Conservation (phyloP, 2,329 filamentous ascomycete species). For the Alternaria triticimaculans region DNA sequence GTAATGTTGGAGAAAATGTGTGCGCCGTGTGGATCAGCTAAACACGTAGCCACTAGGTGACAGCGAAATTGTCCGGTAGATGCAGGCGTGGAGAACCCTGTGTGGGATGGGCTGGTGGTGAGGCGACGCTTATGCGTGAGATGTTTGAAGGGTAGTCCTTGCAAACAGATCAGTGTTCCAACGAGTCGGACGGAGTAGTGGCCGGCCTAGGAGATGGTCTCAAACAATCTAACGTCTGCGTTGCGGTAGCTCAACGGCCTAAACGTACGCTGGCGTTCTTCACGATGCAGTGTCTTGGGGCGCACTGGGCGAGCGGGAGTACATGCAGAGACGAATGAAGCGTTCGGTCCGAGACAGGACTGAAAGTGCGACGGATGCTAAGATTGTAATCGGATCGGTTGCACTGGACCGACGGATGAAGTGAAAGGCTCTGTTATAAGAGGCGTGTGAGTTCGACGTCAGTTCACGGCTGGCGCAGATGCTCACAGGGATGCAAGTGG, state of each 20-base stretch:
- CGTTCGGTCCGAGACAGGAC: slow-evolving; percentile 45
- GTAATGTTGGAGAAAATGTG: slow-evolving; percentile 45
- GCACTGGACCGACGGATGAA: slow-evolving; percentile 29
- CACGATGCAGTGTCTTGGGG: slow-evolving; percentile 30
- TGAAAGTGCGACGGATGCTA: slow-evolving; percentile 42
- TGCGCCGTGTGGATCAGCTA: slow-evolving; percentile 35
- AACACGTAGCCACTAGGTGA: slow-evolving; percentile 41
- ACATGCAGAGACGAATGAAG: slow-evolving; percentile 44
- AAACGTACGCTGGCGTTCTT: slow-evolving; percentile 38
- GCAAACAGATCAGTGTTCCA: slow-evolving; percentile 39
- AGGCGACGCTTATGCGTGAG: slow-evolving; percentile 38
- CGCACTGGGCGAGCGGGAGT: slow-evolving; percentile 41
- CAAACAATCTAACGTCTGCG: slow-evolving; percentile 45
- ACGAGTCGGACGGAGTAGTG: slow-evolving; percentile 32
- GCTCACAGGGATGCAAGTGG: slow-evolving; percentile 12
- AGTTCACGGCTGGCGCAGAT: slow-evolving; percentile 23
- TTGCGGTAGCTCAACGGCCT: slow-evolving; percentile 41
- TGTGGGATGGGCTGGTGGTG: slow-evolving; percentile 31
- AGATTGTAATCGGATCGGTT: slow-evolving; percentile 38
- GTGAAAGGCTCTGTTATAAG: slow-evolving; percentile 28
- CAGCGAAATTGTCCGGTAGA: slow-evolving; percentile 39
- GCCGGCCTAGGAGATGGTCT: slow-evolving; percentile 40
- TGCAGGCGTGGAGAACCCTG: slow-evolving; percentile 46
- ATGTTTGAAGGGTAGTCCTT: slow-evolving; percentile 46
- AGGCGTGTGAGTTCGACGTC: slow-evolving; percentile 25